These are phyloP conservation scores for Fermentozyma sake DNA, from an alignment of 1,139 yeast genomes.

Conservation along the genomic window DNA sequence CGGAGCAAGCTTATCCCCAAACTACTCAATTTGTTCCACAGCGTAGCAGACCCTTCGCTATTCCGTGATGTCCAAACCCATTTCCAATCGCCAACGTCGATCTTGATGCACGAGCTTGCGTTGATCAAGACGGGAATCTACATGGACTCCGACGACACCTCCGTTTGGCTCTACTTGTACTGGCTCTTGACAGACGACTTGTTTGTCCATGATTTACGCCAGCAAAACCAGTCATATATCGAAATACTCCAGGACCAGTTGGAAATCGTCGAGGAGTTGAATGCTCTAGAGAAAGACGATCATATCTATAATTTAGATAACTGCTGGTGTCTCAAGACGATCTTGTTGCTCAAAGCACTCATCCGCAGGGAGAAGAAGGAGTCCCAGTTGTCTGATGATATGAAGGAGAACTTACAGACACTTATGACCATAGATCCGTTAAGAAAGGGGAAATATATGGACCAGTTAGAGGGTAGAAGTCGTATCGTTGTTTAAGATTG, in stretches of 20 bases:
- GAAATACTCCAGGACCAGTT: slow-evolving; percentile 38
- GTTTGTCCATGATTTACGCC: slow-evolving; percentile 28
- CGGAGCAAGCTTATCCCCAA: slow-evolving; percentile 65
- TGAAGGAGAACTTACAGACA: slow-evolving; percentile 28
- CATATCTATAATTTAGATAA: slow-evolving; percentile 50
- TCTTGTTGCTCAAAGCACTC: slow-evolving; percentile 40
- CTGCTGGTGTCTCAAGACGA: slow-evolving; percentile 64
- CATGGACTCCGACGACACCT: slow-evolving; percentile 91
- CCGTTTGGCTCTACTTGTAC: slow-evolving; percentile 83
- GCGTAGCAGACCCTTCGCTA: slow-evolving; percentile 3
- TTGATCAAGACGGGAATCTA: slow-evolving; percentile 79
- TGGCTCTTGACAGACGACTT: slow-evolving; percentile 69
- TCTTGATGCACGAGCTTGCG: slow-evolving; percentile 57
- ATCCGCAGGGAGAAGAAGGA: slow-evolving; percentile 9
- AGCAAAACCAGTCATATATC: slow-evolving; percentile 11
- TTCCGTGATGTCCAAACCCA: slow-evolving; percentile 11
- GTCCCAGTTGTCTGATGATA: slow-evolving; percentile 17
- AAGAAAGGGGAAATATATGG: slow-evolving; percentile 57
- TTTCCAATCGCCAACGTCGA: slow-evolving; percentile 23
- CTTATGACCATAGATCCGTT: slow-evolving; percentile 65
- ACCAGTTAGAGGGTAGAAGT: slow-evolving; percentile 24
- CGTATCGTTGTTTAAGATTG: too few species aligned
- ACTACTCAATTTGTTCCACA: slow-evolving; percentile 26
- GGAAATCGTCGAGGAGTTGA: slow-evolving; percentile 46
- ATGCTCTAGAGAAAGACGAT: slow-evolving; percentile 56